Percentiles rank a stretch among this genome's conserved stretches.
Evolutionary conservation across 139 green algal genomes (phyloP).

Genomic region (Pseudopediastrum boryanum): DNA sequence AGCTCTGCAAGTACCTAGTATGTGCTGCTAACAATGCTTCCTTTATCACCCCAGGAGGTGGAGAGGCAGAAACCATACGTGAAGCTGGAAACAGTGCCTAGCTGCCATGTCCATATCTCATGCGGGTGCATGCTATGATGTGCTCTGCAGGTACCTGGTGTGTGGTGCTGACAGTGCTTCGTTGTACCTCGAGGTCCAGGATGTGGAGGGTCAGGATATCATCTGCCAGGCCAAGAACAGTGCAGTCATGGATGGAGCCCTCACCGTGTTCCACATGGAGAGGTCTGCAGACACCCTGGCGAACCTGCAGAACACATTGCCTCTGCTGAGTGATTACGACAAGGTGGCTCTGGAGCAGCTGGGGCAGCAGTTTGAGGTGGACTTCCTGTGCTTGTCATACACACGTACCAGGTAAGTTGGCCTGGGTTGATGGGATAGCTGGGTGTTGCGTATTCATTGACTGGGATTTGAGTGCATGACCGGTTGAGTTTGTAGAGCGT

Average conservation of each 20-base stretch:
- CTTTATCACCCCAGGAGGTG: no score
- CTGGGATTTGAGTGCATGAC: no score
- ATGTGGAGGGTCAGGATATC: slow-evolving; percentile 62
- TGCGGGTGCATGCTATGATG: no score
- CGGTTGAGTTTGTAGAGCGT: no score
- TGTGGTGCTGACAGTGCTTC: slow-evolving; percentile 73
- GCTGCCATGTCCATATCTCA: no score
- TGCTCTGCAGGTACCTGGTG: slow-evolving; percentile 58
- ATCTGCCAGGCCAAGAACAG: slow-evolving; percentile 64
- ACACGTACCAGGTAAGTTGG: slow-evolving; percentile 49
- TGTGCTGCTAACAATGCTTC: no score
- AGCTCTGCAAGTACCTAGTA: no score
- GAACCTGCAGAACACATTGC: slow-evolving; percentile 73
- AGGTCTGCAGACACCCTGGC: slow-evolving; percentile 13
- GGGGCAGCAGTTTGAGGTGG: slow-evolving; percentile 74
- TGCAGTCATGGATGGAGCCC: slow-evolving; percentile 72
- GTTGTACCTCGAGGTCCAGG: slow-evolving; percentile 66
- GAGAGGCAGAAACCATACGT: no score
- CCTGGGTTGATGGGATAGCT: no score
- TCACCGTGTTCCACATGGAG: slow-evolving; percentile 60
- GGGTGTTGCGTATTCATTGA: no score
- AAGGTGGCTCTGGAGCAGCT: slow-evolving; percentile 54
- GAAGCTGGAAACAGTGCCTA: no score
- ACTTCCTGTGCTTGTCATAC: slow-evolving; percentile 87
- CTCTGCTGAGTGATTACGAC: slow-evolving; percentile 79